Percentiles rank a stretch among this genome's conserved stretches.
phyloP scores from a whole-genome alignment of 225 moss, liverwort and hornwort species.

The Anthoceros angustus region DNA sequence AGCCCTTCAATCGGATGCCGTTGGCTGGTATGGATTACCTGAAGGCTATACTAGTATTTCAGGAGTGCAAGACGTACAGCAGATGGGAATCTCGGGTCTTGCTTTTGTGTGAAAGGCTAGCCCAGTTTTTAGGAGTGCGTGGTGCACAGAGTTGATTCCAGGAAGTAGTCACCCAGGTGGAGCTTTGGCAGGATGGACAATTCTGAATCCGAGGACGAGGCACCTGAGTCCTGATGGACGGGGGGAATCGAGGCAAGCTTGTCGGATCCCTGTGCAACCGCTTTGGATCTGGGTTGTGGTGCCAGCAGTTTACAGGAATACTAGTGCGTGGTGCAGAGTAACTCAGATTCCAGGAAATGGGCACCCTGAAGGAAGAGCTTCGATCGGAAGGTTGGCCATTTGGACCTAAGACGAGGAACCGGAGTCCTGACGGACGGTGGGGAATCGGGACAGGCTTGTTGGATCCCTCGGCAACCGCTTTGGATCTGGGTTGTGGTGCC shows the following conservation, averaged over 20 bases:
- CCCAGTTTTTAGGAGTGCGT: too few species aligned
- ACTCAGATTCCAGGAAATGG: background rate
- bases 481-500: background rate
- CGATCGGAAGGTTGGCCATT: background rate
- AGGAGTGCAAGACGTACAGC: too few species aligned
- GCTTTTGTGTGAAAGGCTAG: too few species aligned
- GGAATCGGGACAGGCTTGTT: background rate
- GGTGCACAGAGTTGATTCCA: too few species aligned
- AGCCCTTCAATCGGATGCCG: too few species aligned
- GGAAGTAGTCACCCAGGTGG: constrained; percentile 3
- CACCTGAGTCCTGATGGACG: background rate
- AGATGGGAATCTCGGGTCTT: too few species aligned
- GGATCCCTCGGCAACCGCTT: background rate
- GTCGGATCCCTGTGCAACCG: background rate
- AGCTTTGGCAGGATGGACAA: background rate
- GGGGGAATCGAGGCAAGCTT: background rate
- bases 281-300: background rate
- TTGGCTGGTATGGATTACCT: too few species aligned
- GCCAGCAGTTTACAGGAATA: background rate
- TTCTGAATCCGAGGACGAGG: background rate
- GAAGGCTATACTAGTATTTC: too few species aligned
- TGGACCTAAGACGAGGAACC: background rate
- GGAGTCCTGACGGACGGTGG: background rate
- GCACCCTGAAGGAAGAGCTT: background rate
- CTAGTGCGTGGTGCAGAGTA: background rate